Evolutionary conservation across 768 basidiomycete genomes (phyloP).

Genomic region (Tulasnella sp.): DNA sequence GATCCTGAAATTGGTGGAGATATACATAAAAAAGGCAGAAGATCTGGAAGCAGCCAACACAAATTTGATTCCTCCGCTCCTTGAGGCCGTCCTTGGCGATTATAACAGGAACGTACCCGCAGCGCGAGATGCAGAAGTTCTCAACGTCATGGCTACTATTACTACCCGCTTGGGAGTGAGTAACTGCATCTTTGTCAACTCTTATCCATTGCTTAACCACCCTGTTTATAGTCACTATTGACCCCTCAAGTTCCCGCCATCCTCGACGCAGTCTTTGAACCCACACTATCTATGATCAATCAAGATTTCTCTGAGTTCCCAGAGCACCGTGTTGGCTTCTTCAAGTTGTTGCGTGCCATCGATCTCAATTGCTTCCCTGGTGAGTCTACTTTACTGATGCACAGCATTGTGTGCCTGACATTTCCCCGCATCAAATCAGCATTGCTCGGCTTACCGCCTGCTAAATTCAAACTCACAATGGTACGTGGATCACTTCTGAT

Average conservation of each 20-base stretch:
- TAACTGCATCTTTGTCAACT: conserved; percentile 16
- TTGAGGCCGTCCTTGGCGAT: conserved; percentile 96
- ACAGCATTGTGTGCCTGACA: conserved; percentile 6
- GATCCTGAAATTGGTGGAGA: conserved; percentile 92
- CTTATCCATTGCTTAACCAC: background rate
- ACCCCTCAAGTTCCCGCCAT: conserved; percentile 91
- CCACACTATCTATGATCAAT: conserved; percentile 96
- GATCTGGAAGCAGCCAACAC: conserved; percentile 85
- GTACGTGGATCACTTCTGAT: background rate
- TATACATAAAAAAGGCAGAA: conserved; percentile 93
- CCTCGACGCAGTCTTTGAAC: conserved; percentile 93
- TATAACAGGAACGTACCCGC: conserved; percentile 89
- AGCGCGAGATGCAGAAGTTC: conserved; percentile 90
- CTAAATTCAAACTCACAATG: conserved; percentile 95
- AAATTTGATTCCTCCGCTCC: conserved; percentile 84
- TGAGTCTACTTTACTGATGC: conserved; percentile 26
- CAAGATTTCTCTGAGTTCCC: conserved; percentile 99
- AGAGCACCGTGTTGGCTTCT: conserved; percentile 95
- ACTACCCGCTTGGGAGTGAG: conserved; percentile 76
- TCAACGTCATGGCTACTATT: conserved; percentile 95
- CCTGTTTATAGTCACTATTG: conserved; percentile 48
- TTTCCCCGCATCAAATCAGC: conserved; percentile 40
- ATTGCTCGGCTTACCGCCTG: conserved; percentile 70
- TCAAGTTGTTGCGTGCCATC: conserved; percentile 85
- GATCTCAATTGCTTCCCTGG: conserved; percentile 93